Evolutionary conservation across 2,329 filamentous ascomycete species (phyloP), one percentile per base, ranked within the genome.

Genomic region (Laburnicola sp.): DNA sequence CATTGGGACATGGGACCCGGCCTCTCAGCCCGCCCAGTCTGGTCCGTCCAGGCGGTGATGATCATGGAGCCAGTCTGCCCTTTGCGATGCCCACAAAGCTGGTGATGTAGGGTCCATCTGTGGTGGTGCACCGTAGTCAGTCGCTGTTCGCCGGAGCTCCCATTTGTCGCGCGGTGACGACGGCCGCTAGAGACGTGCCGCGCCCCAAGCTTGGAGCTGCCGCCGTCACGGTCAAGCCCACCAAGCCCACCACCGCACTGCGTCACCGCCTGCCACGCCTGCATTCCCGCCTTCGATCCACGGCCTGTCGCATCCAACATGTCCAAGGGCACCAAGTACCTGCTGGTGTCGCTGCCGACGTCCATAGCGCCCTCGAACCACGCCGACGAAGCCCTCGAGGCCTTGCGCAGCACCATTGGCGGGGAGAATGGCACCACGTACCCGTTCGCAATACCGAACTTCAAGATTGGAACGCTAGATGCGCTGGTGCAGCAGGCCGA

Each of bases 381-480:
- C 76, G 82, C 82, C 66, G 87, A 93, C 61, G 90, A 95, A 73
- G 91, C 93, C 59, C 80, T 97, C 60, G 82, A 85, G 41, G 83
- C 90, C 39, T 76, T 99, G 56, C 84, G 86, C 62, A 78, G 86
- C 49, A 90, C 86, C 36, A 81, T 96, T 48, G 80, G 84, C 43
- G 77, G 83, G 50, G 89, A 96, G 64, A 86, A 89, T 73, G 91
- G 88, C 70, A 84, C 82, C 45, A 87, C 91, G 39, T 78, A 85
- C 45, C 85, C 86, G 2, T 97, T 97, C 70, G 78, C 83, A 50
- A 88, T 97, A 57, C 94, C 94, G 21, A 87, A 91, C 59, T 97
- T 99, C 82, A 99, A 97, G 80, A 96, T 99, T 72, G 94, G 94
- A 51, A 97, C 94, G 0, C 82, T 99, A 32, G 94, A 99, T 76